Percentiles rank a stretch among this genome's conserved stretches.
These are phyloP conservation scores for Cordyceps militaris DNA, from an alignment of 2,329 filamentous ascomycete genomes.

Conservation along the genomic window DNA sequence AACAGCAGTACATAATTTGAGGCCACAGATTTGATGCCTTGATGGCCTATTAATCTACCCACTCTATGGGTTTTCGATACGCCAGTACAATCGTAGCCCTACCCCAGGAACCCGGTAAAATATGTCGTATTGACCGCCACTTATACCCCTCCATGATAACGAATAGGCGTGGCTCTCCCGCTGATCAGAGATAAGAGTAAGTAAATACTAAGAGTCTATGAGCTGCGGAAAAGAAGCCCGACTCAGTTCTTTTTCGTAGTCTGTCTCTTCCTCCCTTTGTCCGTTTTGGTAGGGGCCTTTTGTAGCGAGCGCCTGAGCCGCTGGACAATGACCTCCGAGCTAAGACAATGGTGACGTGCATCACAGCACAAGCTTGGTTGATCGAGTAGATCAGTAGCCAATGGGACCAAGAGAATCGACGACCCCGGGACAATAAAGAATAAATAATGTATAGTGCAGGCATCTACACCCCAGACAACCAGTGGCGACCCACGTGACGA, in stretches of 20 bases:
- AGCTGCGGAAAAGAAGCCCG: too few species aligned
- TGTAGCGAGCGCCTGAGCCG: too few species aligned
- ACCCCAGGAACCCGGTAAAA: neutral
- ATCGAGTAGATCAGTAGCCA: slow-evolving; percentile 7
- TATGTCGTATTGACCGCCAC: neutral
- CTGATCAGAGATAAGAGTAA: neutral
- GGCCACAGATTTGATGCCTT: too few species aligned
- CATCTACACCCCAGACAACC: neutral
- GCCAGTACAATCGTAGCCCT: neutral
- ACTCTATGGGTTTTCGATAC: neutral
- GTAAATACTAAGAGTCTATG: too few species aligned
- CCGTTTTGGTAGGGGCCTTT: too few species aligned
- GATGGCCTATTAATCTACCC: too few species aligned
- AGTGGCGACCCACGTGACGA: slow-evolving; percentile 11
- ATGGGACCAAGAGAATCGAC: neutral
- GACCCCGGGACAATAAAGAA: neutral
- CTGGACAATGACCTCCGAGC: too few species aligned
- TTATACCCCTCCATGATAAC: neutral
- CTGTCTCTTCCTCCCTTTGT: too few species aligned
- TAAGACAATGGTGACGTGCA: neutral
- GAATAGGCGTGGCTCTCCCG: neutral
- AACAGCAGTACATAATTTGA: neutral
- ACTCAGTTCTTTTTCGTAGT: too few species aligned
- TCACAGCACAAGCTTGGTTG: neutral
- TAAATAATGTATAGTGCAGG: neutral